phyloP scores from a whole-genome alignment of 352 stramenopile genomes.

The Globisporangium sylvaticum region DNA sequence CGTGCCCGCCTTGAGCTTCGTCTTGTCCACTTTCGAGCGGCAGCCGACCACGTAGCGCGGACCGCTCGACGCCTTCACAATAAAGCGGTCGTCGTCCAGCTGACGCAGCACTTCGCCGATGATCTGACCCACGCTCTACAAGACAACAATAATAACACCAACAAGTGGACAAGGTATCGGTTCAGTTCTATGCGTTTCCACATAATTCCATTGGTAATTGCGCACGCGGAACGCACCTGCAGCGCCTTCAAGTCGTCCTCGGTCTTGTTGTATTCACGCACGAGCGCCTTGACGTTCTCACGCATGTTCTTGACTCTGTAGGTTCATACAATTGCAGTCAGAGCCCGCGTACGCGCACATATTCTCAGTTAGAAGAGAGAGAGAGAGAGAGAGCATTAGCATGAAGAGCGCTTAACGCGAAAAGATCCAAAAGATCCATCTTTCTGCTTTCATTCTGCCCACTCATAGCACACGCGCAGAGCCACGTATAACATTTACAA shows the following conservation, averaged over 20 bases:
- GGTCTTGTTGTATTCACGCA: constrained; percentile 98
- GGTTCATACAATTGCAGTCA: not conserved
- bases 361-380: not conserved
- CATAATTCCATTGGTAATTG: not conserved
- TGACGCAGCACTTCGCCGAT: constrained; percentile 98
- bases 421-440: constrained; percentile 10
- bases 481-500: not conserved
- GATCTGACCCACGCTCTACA: constrained; percentile 97
- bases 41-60: constrained; percentile 98
- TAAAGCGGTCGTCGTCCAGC: constrained; percentile 98
- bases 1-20: constrained; percentile 96
- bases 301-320: constrained; percentile 95
- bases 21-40: constrained; percentile 92
- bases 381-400: not conserved
- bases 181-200: not conserved
- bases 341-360: too few relatives aligned
- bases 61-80: constrained; percentile 98
- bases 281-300: constrained; percentile 93
- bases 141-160: not conserved
- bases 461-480: not conserved
- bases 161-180: constrained; percentile 15
- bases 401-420: not conserved
- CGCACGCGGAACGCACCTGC: constrained; percentile 37
- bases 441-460: not conserved
- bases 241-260: constrained; percentile 97